Percentiles rank a stretch among this genome's conserved stretches.
These are phyloP conservation scores for Talaromyces verruculosus DNA, from an alignment of 2,329 filamentous ascomycete species.

Conservation along the genomic window DNA sequence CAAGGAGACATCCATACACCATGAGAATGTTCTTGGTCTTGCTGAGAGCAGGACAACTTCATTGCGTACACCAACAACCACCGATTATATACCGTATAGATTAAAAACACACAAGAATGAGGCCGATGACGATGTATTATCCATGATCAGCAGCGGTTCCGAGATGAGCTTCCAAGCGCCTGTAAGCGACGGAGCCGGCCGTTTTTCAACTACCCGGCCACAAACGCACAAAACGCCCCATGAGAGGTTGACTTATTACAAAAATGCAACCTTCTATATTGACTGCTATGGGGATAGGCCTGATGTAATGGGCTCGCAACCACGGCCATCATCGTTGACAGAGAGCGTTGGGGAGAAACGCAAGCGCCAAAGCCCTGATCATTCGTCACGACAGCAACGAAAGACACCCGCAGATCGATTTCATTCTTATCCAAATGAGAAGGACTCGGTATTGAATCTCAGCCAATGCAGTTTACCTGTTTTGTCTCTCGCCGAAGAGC, in stretches of 20 bases:
- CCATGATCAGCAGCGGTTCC: slow-evolving; percentile 11
- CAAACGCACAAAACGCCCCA: slow-evolving; percentile 49
- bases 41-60: background rate
- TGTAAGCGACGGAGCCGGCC: slow-evolving; percentile 24
- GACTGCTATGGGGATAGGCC: slow-evolving; percentile 54
- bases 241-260: slow-evolving; percentile 69
- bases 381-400: background rate
- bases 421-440: slow-evolving; percentile 7
- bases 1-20: background rate
- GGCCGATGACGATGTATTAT: slow-evolving; percentile 11
- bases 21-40: slow-evolving; percentile 7
- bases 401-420: background rate
- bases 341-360: background rate
- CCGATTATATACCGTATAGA: slow-evolving; percentile 12
- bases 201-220: background rate
- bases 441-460: background rate
- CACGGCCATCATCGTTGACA: background rate
- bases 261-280: slow-evolving; percentile 74
- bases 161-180: background rate
- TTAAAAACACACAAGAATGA: background rate
- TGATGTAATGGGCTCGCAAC: background rate
- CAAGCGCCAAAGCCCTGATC: background rate
- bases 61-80: background rate
- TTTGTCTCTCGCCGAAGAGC: slow-evolving; percentile 14
- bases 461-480: slow-evolving; percentile 14